Conservation (phyloP, 2,329 filamentous ascomycete genomes). For the Stagonosporopsis rhizophila region DNA sequence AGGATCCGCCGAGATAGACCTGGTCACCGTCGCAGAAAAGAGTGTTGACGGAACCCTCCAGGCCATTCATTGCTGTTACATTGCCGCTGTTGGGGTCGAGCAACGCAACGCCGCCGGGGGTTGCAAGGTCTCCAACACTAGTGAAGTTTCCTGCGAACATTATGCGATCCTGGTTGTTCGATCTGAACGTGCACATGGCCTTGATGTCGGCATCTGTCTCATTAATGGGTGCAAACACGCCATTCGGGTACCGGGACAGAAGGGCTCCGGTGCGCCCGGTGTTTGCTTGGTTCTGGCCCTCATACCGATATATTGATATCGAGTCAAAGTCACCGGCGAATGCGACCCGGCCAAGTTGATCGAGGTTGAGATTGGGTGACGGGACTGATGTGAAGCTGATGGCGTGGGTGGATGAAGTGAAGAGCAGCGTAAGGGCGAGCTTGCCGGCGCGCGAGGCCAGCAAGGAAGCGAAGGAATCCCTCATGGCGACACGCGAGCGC, state of each 20-base stretch:
- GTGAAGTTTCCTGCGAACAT: slow-evolving; percentile 96
- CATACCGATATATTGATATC: slow-evolving; percentile 86
- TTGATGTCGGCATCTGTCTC: slow-evolving; percentile 84
- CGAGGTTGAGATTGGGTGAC: slow-evolving; percentile 77
- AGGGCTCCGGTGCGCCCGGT: slow-evolving; percentile 79
- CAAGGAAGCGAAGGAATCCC: slow-evolving; percentile 47
- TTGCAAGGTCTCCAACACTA: slow-evolving; percentile 77
- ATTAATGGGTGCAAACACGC: slow-evolving; percentile 76
- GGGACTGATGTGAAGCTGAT: slow-evolving; percentile 67
- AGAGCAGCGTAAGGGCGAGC: slow-evolving; percentile 45
- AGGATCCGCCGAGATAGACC: slow-evolving; percentile 92
- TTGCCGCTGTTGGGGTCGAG: slow-evolving; percentile 76
- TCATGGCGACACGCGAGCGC: slow-evolving; percentile 43
- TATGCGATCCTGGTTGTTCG: slow-evolving; percentile 74
- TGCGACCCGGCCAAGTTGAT: slow-evolving; percentile 79
- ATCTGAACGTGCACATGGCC: slow-evolving; percentile 83
- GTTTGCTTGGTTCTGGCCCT: slow-evolving; percentile 75
- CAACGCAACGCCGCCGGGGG: slow-evolving; percentile 78
- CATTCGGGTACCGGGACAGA: slow-evolving; percentile 83
- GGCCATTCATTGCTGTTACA: slow-evolving; percentile 77
- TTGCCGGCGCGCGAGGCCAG: slow-evolving; percentile 48
- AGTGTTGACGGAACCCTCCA: slow-evolving; percentile 82
- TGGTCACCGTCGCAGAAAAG: slow-evolving; percentile 83
- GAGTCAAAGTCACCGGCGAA: slow-evolving; percentile 89
- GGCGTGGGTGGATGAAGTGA: slow-evolving; percentile 40